Percentiles rank a stretch among this genome's conserved stretches.
Evolutionary conservation across 768 basidiomycete genomes (phyloP).

Genomic region (Kwoniella sp.): DNA sequence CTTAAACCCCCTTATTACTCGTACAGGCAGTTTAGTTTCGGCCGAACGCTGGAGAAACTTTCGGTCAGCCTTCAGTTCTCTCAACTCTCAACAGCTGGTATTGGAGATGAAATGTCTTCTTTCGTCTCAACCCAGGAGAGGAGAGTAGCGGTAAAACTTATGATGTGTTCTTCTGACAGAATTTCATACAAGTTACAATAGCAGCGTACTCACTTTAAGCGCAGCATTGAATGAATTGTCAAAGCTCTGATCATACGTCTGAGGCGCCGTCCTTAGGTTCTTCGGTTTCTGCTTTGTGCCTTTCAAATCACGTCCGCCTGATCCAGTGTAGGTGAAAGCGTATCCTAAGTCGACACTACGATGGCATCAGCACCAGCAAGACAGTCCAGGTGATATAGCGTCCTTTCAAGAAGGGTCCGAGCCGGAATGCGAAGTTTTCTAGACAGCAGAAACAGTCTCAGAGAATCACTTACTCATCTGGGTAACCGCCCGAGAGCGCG

Average conservation of each 20-base stretch:
- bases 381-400: neutral
- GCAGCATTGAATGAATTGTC: constrained; percentile 72
- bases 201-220: constrained; percentile 64
- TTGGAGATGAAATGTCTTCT: too few relatives aligned
- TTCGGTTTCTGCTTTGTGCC: constrained; percentile 81
- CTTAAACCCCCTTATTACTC: constrained; percentile 86
- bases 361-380: neutral
- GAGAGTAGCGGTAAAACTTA: too few relatives aligned
- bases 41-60: constrained; percentile 64
- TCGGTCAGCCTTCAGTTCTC: too few relatives aligned
- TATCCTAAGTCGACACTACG: constrained; percentile 43
- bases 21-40: constrained; percentile 78
- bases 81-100: too few relatives aligned
- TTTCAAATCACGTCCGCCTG: constrained; percentile 81
- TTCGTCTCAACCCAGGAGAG: too few relatives aligned
- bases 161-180: too few relatives aligned
- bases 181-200: too few relatives aligned
- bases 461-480: constrained; percentile 48
- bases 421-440: too few relatives aligned
- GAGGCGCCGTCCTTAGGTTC: constrained; percentile 86
- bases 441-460: too few relatives aligned
- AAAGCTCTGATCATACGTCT: constrained; percentile 80
- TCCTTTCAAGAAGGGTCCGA: too few relatives aligned
- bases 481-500: constrained; percentile 73
- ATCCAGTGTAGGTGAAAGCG: constrained; percentile 49